Base-by-base conservation (phyloP, 306 rosid species). In the Inga laurina region DNA sequence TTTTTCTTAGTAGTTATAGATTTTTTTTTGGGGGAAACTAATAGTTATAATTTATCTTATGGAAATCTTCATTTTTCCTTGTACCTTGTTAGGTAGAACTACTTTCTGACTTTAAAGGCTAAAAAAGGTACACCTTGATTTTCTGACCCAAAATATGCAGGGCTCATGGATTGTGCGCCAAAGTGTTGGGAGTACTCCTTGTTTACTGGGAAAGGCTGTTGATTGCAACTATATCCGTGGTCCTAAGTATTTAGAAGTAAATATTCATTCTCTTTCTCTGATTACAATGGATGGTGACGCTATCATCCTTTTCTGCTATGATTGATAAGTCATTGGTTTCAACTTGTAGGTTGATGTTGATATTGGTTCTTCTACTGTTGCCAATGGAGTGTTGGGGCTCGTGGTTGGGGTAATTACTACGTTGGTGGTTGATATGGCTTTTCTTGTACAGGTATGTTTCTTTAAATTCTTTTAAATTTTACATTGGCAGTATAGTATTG, bases 161-260 rank as follows among this genome's bases (percentile, higher is more conserved):
- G 99, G 99, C 48, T 96, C 98, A 43, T 94, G 99, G 98, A 96
- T 96, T 89, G 99, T 96, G 80, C 97, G 99, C 83, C 99, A 94
- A 82, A 96, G 99, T 90, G 99, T 96, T 82, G 99, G 99, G 24
- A 96, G 99, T 84, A 92, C 93, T 48, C 99, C 98, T 69, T 96
- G 99, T 88, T 84, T 96, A 79, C 88, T 96, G 87, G 99, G 99
- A 83, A 96, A 96, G 88, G 98, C 99, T 59, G 98, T 96, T 70
- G 99, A 96, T 86, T 92, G 97, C 93, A 96, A 92, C 90, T 94
- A 96, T 72, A 92, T 96, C 64, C 97, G 98, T 22, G 98, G 95
- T 67, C 90, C 99, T 8, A 94, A 91, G 82, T 96, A 94, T 84
- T 89, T 96, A 81, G 99, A 96, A 80, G 99, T 96, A 89, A 85